phyloP scores from a whole-genome alignment of 2,329 filamentous ascomycete genomes.

The Helotiales sp. region DNA sequence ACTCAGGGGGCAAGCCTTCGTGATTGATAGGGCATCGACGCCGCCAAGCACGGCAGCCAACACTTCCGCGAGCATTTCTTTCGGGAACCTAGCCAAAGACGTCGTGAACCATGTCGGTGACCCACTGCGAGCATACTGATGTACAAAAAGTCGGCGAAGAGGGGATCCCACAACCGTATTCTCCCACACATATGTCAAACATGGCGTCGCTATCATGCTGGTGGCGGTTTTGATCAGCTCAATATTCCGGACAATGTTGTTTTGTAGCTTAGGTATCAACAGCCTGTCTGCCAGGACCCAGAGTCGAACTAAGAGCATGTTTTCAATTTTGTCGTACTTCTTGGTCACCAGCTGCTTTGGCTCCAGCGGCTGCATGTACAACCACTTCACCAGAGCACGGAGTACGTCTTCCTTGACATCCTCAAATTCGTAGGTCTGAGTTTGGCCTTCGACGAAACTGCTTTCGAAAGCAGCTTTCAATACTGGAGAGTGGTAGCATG shows the following conservation, averaged over 20 bases:
- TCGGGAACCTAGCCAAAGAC: background rate
- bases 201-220: background rate
- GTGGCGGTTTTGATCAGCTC: background rate
- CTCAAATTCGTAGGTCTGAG: background rate
- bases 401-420: background rate
- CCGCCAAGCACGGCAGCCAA: background rate
- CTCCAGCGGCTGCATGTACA: background rate
- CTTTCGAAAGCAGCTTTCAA: too few relatives aligned
- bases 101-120: background rate
- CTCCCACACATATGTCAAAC: background rate
- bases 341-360: too few relatives aligned
- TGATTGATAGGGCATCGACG: background rate
- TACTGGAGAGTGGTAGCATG: too few relatives aligned
- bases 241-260: background rate
- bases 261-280: background rate
- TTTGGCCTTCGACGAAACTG: background rate
- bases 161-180: background rate
- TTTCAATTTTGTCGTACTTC: background rate
- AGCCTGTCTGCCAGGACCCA: slow-evolving; percentile 2
- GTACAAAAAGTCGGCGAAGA: background rate
- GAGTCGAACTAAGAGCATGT: background rate
- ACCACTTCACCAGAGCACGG: background rate
- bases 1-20: background rate
- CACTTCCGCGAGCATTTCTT: background rate
- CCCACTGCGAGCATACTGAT: background rate